A percentile compares a stretch with the other conserved stretches of the same genome.
Evolutionary conservation across 1,284 basidiomycete species (phyloP).

Genomic region (Apiotrichum domesticum): DNA sequence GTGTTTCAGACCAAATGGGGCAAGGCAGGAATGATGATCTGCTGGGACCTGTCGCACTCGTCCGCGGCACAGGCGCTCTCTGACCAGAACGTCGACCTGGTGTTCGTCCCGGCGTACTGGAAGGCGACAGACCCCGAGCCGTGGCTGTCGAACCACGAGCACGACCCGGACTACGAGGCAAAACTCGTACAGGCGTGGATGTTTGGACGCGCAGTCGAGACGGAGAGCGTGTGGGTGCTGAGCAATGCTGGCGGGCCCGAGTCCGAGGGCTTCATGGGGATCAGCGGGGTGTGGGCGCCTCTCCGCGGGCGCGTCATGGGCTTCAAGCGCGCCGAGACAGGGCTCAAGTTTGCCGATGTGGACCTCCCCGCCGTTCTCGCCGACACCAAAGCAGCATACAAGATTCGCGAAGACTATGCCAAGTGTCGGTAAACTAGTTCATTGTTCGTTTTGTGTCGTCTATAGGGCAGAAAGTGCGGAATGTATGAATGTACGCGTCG

Average conservation of each 20-base stretch:
- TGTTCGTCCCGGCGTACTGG: conserved; percentile 46
- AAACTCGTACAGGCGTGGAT: conserved; percentile 28
- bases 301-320: conserved; percentile 7
- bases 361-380: conserved; percentile 26
- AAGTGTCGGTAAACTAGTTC: too few species aligned
- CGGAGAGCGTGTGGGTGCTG: conserved; percentile 39
- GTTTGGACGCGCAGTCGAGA: conserved; percentile 36
- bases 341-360: conserved; percentile 24
- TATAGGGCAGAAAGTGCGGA: too few species aligned
- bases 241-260: conserved; percentile 38
- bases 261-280: conserved; percentile 34
- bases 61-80: conserved; percentile 35
- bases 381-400: conserved; percentile 32
- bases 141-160: conserved; percentile 20
- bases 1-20: conserved; percentile 38
- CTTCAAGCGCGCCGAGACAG: conserved; percentile 7
- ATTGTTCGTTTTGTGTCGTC: too few species aligned
- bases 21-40: background rate
- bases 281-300: conserved; percentile 17
- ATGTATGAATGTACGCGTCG: too few species aligned
- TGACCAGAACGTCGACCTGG: conserved; percentile 37
- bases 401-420: conserved; percentile 32
- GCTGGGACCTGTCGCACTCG: conserved; percentile 5
- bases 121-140: conserved; percentile 40
- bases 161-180: conserved; percentile 29